Percentiles rank a stretch among this genome's conserved stretches.
Conservation (phyloP, 352 stramenopile species). For the Pythium oligandrum region DNA sequence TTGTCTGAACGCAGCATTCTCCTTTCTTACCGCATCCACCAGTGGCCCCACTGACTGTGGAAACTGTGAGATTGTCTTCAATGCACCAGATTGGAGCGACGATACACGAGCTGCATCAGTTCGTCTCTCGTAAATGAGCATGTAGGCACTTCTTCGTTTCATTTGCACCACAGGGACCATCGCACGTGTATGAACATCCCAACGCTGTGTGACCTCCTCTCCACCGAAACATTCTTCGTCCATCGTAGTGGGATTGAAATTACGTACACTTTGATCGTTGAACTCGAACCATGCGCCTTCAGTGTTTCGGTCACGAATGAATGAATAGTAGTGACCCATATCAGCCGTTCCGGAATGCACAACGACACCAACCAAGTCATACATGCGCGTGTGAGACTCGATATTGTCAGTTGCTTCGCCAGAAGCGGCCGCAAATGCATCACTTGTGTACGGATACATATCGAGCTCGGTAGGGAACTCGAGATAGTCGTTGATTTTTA, state of each 20-base stretch:
- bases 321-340: slow-evolving; percentile 94
- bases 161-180: slow-evolving; percentile 38
- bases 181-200: slow-evolving; percentile 30
- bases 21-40: too few relatives aligned
- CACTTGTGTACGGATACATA: slow-evolving; percentile 88
- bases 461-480: slow-evolving; percentile 85
- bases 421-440: slow-evolving; percentile 24
- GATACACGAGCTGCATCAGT: not conserved
- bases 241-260: slow-evolving; percentile 76
- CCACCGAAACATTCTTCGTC: slow-evolving; percentile 88
- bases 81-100: too few relatives aligned
- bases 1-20: too few relatives aligned
- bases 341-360: slow-evolving; percentile 91
- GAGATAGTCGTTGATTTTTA: slow-evolving; percentile 85
- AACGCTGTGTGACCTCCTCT: slow-evolving; percentile 63
- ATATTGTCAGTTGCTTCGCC: not conserved
- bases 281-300: slow-evolving; percentile 82
- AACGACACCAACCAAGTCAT: slow-evolving; percentile 89
- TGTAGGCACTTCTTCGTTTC: slow-evolving; percentile 69
- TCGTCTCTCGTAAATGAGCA: slow-evolving; percentile 69
- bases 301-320: slow-evolving; percentile 75
- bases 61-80: too few relatives aligned
- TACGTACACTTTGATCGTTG: slow-evolving; percentile 87
- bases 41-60: too few relatives aligned
- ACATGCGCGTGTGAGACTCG: slow-evolving; percentile 31